A percentile compares a stretch with the other conserved stretches of the same genome.
phyloP scores from a whole-genome alignment of 805 yeast species.

The Brettanomyces anomalus region DNA sequence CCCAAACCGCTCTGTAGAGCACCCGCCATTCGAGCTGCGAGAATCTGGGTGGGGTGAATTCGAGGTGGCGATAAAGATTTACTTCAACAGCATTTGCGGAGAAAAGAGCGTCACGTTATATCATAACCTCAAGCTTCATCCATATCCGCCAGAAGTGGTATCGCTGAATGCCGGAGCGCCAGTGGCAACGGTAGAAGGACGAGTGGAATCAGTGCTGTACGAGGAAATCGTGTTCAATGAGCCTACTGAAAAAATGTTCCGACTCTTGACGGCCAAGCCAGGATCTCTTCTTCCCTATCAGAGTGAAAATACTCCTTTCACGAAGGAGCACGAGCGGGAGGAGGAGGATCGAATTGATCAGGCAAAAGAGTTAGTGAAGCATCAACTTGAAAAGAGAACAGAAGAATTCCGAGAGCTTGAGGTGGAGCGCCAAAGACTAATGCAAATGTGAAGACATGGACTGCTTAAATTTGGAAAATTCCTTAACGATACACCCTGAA shows the following conservation, averaged over 20 bases:
- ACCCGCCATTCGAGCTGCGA: constrained; percentile 89
- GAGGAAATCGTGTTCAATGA: constrained; percentile 94
- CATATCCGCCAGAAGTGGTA: constrained; percentile 39
- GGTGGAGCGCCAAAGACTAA: constrained; percentile 20
- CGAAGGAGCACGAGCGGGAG: constrained; percentile 50
- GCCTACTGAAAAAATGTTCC: constrained; percentile 87
- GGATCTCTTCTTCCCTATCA: constrained; percentile 39
- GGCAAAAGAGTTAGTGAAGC: constrained; percentile 21
- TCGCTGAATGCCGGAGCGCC: constrained; percentile 7
- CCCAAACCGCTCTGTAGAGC: constrained; percentile 76
- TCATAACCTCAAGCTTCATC: constrained; percentile 88
- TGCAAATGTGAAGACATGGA: constrained; percentile 7
- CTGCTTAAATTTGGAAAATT: background rate
- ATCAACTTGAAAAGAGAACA: constrained; percentile 17
- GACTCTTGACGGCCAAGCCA: constrained; percentile 61
- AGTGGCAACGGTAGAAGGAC: constrained; percentile 26
- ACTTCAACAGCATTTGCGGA: constrained; percentile 75
- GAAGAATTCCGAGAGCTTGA: constrained; percentile 22
- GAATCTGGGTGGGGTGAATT: constrained; percentile 99
- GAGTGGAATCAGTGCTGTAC: constrained; percentile 55
- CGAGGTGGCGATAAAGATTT: constrained; percentile 81
- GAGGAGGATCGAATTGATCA: constrained; percentile 49
- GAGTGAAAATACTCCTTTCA: constrained; percentile 18
- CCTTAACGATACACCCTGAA: no score
- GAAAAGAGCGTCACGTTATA: constrained; percentile 82